Percentiles rank a stretch among this genome's conserved stretches.
These are phyloP conservation scores for Ophiosphaerella herpotricha DNA, from an alignment of 2,329 filamentous ascomycete genomes.

Conservation along the genomic window DNA sequence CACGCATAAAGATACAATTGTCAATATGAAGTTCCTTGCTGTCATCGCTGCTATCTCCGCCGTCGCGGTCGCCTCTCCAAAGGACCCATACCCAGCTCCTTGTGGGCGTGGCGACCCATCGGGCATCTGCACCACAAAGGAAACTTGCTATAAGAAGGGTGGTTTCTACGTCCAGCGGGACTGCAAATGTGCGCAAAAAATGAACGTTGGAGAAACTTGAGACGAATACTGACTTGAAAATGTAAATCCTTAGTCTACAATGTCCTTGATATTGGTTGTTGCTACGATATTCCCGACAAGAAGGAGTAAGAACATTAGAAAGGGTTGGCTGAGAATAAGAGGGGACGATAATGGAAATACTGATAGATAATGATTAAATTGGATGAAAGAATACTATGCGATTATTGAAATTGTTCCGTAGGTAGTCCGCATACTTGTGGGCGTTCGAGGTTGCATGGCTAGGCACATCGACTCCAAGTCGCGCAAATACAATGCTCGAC, in stretches of 20 bases:
- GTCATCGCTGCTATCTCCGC: slow-evolving; percentile 20
- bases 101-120: slow-evolving; percentile 34
- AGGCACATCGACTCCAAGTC: no score
- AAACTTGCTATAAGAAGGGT: slow-evolving; percentile 27
- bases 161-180: slow-evolving; percentile 39
- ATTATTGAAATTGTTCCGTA: no score
- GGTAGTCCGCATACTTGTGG: no score
- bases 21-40: slow-evolving; percentile 18
- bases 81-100: slow-evolving; percentile 34
- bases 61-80: slow-evolving; percentile 21
- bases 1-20: neutral
- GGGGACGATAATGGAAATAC: neutral
- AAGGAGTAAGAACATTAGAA: slow-evolving; percentile 8
- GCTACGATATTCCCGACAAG: slow-evolving; percentile 31
- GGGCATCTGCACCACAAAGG: slow-evolving; percentile 33
- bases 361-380: neutral
- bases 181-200: slow-evolving; percentile 16
- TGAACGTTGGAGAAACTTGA: neutral
- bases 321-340: neutral
- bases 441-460: no score
- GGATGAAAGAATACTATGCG: no score
- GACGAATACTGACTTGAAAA: neutral
- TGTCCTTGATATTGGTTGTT: slow-evolving; percentile 36
- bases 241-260: slow-evolving; percentile 22
- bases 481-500: no score